phyloP scores from a whole-genome alignment of 176 grass and related monocot genomes.

The Triticum timopheevii region DNA sequence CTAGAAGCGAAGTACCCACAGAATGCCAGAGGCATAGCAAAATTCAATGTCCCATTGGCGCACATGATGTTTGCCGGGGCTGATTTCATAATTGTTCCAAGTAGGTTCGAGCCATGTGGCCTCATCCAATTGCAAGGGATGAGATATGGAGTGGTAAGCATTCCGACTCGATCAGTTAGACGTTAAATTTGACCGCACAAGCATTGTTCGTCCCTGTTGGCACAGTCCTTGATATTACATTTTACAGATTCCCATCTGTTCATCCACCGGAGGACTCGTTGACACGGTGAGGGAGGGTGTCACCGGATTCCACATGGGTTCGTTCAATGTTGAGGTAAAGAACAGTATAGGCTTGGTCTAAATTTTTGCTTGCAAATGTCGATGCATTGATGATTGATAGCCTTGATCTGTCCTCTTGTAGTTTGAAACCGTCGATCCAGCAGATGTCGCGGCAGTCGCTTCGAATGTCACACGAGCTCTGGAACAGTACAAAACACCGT shows the following conservation, averaged over 20 bases:
- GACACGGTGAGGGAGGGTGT: conserved; percentile 61
- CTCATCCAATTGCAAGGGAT: conserved; percentile 76
- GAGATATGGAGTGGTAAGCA: conserved; percentile 62
- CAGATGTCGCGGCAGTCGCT: conserved; percentile 41
- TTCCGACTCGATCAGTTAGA: neutral
- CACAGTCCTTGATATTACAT: neutral
- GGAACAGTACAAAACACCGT: conserved; percentile 38
- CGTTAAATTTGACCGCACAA: neutral
- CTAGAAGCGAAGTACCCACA: conserved; percentile 57
- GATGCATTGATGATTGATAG: neutral
- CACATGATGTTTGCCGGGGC: conserved; percentile 69
- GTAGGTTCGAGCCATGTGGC: conserved; percentile 80
- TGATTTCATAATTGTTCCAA: conserved; percentile 58
- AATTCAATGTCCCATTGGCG: conserved; percentile 68
- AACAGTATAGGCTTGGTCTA: neutral
- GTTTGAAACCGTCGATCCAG: conserved; percentile 52
- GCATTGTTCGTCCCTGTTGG: neutral
- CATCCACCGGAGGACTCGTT: conserved; percentile 62
- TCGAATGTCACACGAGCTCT: conserved; percentile 55
- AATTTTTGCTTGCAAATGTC: neutral
- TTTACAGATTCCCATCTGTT: conserved; percentile 46
- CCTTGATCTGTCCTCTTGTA: conserved; percentile 28
- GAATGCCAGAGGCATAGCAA: conserved; percentile 54
- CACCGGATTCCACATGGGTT: conserved; percentile 65
- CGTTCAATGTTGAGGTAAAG: conserved; percentile 51